Evolutionary conservation across 352 stramenopile genomes (phyloP), one percentile per base, ranked within the genome.

Genomic region (Globisporangium yorkense): DNA sequence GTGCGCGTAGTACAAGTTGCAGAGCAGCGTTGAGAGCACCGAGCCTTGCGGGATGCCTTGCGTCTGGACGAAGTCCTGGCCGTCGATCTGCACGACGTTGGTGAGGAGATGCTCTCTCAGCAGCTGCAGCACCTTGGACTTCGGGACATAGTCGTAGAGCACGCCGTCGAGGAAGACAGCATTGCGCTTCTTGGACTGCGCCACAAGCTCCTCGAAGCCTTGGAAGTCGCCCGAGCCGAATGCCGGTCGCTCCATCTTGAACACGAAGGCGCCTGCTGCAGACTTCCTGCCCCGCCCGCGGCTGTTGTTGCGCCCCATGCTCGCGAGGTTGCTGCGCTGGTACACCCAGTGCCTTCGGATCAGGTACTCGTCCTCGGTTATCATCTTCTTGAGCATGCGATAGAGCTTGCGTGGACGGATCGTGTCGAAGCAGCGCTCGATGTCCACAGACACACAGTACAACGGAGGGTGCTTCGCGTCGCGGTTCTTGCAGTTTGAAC

Each of bases 351-450:
- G 75, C 56, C 87, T 84, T 13, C 80, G 79, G 21, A 93, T 71
- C 10, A 93, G 59, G 31, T 93, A 93, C 50, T 88, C 74, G 1
- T 91, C 77, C 68, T 93, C 77, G 46, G 56, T 54, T 3, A 93
- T 57, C 2, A 75, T 59, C 47, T 81, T 81, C 35, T 88, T 88
- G 8, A 93, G 56, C 12, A 89, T 66, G 16, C 79, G 68, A 33
- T 86, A 80, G 2, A 93, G 67, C 58, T 85, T 88, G 3, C 61
- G 66, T 5, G 77, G 74, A 6, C 73, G 76, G 52, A 93, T 92
- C 1, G 77, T 92, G 66, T 93, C 84, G 53, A 93, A 93, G 41
- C 84, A 93, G 2, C 80, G 70, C 46, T 90, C 81, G n/a, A 92
- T 77, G 33, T 93, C 84, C 8, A 93, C 75, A 7, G 72, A 73